Base-by-base conservation (phyloP, 768 basidiomycete species). In the Tulasnella sp. region DNA sequence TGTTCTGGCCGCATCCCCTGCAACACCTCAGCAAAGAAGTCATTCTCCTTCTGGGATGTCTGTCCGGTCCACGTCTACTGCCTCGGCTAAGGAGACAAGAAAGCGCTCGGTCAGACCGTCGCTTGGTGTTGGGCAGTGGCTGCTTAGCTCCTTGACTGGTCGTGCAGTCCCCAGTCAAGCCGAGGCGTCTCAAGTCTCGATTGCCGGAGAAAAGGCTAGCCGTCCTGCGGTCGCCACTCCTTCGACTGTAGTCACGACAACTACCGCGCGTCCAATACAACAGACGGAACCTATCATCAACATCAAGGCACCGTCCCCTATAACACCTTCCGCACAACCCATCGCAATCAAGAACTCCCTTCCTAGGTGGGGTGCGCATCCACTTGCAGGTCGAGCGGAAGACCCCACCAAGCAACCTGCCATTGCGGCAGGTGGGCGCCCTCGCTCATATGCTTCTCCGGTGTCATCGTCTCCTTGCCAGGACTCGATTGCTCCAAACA, bases 31-130 rank as follows among this genome's bases (percentile, higher is more conserved):
- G 16, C 59, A 64, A 22, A 26, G 71, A 42, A 88, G 86, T 77
- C 84, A 83, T 7, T 90, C 88, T 0, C 88, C 88, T 11, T 90
- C 89, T 5, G 87, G 87, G 65, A 84, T 85, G 0, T 92, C 91
- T 7, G 81, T 90, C 44, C 85, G 82, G 22, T 90, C 79, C 8
- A 82, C 80, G 12, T 89, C 87, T 0, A 80, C 81, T 26, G 81
- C 79, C 9, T 88, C 90, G 26, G 77, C 81, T 12, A 64, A 40
- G 12, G 44, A 63, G 14, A 36, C 71, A 2, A 63, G 42, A 41
- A 39, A 36, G 32, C 62, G 71, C 16, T 7, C 62, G 26, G 19
- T 39, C 12, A 39, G 44, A 34, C 35, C 67, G 3, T 3, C 26
- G 59, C 39, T 72, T 12, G 71, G 71, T 22, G 59, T 72, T 22